These are phyloP conservation scores for Podospora appendiculata DNA, from an alignment of 495 filamentous ascomycete genomes.

Conservation along the genomic window DNA sequence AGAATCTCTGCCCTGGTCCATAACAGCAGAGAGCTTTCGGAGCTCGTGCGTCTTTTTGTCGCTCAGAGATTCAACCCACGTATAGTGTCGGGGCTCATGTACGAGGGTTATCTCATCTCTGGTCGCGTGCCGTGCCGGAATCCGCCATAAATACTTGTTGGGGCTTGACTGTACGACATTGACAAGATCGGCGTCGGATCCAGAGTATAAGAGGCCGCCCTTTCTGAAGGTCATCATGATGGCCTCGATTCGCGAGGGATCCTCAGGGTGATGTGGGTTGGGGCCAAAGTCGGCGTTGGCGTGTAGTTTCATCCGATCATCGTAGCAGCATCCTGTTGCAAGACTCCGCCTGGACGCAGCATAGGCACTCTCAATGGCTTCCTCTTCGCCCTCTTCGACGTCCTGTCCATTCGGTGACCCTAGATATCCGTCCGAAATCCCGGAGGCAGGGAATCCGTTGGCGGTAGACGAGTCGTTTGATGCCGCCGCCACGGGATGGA, in stretches of 20 bases:
- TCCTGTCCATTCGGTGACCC: constrained; percentile 18
- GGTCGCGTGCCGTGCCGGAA: constrained; percentile 66
- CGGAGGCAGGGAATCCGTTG: constrained; percentile 27
- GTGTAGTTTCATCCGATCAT: constrained; percentile 88
- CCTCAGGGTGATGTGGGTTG: constrained; percentile 82
- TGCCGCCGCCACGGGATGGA: constrained; percentile 23
- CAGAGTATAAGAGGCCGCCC: constrained; percentile 61
- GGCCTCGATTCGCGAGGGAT: constrained; percentile 78
- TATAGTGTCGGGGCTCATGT: constrained; percentile 66
- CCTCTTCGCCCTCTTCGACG: constrained; percentile 20
- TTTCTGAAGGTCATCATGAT: constrained; percentile 81
- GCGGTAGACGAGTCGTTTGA: constrained; percentile 20
- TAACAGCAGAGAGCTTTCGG: constrained; percentile 41
- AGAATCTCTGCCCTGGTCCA: constrained; percentile 66
- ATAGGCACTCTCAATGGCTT: constrained; percentile 11
- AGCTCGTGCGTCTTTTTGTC: constrained; percentile 50
- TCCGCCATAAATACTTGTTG: constrained; percentile 62
- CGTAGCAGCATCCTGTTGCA: constrained; percentile 77
- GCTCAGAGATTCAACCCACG: constrained; percentile 62
- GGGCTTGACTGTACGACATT: constrained; percentile 35
- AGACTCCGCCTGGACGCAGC: constrained; percentile 27
- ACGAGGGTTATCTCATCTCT: constrained; percentile 69
- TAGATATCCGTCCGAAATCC: constrained; percentile 10
- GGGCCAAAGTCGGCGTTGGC: constrained; percentile 63
- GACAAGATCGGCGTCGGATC: constrained; percentile 37